These are phyloP conservation scores for Fraxinus angustifolia DNA, from an alignment of 305 asterid genomes.

Conservation along the genomic window DNA sequence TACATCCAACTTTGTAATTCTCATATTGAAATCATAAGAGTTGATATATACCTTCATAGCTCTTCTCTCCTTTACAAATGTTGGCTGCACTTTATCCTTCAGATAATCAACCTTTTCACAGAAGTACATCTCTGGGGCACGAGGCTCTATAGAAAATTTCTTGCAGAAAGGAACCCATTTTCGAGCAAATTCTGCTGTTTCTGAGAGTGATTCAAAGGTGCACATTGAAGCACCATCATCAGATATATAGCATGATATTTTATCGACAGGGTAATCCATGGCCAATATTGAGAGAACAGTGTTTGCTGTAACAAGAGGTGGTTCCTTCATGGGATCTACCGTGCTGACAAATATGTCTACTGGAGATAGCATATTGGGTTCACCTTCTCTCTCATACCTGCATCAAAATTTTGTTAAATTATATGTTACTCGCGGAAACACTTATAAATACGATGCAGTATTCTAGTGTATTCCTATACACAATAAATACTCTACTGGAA, in stretches of 20 bases:
- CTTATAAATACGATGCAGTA: background rate
- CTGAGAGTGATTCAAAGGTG: slow-evolving; percentile 92
- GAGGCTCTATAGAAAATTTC: slow-evolving; percentile 86
- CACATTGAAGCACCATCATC: slow-evolving; percentile 99
- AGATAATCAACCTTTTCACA: slow-evolving; percentile 82
- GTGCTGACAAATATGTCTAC: slow-evolving; percentile 92
- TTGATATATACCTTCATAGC: slow-evolving; percentile 79
- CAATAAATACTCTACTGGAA: background rate
- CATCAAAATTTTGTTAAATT: slow-evolving; percentile 24
- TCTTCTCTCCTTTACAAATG: slow-evolving; percentile 91
- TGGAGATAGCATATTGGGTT: slow-evolving; percentile 83
- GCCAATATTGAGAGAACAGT: slow-evolving; percentile 89
- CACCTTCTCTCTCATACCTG: slow-evolving; percentile 95
- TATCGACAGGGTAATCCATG: slow-evolving; percentile 93
- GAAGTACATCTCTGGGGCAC: slow-evolving; percentile 98
- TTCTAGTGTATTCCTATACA: background rate
- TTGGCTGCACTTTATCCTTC: slow-evolving; percentile 93
- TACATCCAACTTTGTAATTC: background rate
- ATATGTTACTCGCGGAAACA: background rate
- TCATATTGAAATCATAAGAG: slow-evolving; percentile 11
- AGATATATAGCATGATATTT: slow-evolving; percentile 87
- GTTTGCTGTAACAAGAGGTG: slow-evolving; percentile 91
- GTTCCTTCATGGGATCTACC: slow-evolving; percentile 94
- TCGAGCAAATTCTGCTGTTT: slow-evolving; percentile 90
- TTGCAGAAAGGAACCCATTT: slow-evolving; percentile 99